Evolutionary conservation across 1,284 basidiomycete genomes (phyloP).

Genomic region (Irpex rosettiformis): DNA sequence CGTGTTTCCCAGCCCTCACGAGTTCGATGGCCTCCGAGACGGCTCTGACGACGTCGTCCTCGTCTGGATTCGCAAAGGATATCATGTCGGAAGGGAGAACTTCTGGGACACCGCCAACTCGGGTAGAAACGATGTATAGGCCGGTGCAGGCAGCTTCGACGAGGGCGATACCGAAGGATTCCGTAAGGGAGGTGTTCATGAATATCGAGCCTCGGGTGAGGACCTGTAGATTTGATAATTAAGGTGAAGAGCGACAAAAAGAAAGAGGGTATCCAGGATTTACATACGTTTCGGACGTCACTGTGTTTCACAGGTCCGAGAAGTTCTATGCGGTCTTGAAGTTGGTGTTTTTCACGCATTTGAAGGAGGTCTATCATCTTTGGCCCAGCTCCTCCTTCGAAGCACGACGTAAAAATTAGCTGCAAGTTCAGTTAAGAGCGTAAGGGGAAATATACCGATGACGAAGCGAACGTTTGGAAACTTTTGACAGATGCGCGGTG

Average conservation of each 20-base stretch:
- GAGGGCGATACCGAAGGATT: conserved; percentile 95
- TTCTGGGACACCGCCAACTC: conserved; percentile 95
- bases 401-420: not conserved
- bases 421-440: not conserved
- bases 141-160: conserved; percentile 96
- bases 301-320: conserved; percentile 80
- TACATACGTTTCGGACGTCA: conserved; percentile 77
- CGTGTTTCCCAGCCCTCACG: conserved; percentile 68
- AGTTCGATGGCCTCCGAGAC: conserved; percentile 78
- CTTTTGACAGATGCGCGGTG: conserved; percentile 82
- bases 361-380: conserved; percentile 95
- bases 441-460: conserved; percentile 55
- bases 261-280: not conserved
- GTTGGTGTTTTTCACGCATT: conserved; percentile 87
- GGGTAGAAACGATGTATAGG: conserved; percentile 91
- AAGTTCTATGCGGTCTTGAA: conserved; percentile 90
- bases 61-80: conserved; percentile 89
- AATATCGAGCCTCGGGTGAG: conserved; percentile 86
- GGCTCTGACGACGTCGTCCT: conserved; percentile 82
- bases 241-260: not conserved
- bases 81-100: conserved; percentile 93
- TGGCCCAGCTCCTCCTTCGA: conserved; percentile 85
- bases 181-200: conserved; percentile 94
- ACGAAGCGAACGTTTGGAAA: conserved; percentile 88
- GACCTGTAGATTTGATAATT: conserved; percentile 47